These are phyloP conservation scores for Maudiozyma saulgeensis DNA, from an alignment of 805 yeast species.

Conservation along the genomic window DNA sequence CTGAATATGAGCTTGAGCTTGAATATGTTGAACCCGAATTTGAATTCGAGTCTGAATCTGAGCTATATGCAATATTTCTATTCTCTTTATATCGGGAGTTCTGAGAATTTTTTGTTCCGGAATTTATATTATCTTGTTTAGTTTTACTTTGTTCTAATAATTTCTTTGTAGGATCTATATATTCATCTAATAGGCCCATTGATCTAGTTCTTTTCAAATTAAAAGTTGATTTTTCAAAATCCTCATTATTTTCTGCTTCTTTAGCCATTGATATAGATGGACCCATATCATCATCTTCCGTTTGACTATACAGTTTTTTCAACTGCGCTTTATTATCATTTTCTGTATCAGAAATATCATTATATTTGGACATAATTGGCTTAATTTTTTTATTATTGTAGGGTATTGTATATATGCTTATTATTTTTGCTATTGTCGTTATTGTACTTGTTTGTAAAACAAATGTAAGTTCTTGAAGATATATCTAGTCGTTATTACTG, in stretches of 20 bases:
- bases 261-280: slow-evolving; percentile 42
- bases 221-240: slow-evolving; percentile 61
- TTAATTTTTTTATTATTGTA: background rate
- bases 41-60: background rate
- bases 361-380: background rate
- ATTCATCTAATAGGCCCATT: slow-evolving; percentile 69
- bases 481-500: too few species aligned
- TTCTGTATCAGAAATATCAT: background rate
- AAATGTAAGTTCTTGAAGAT: too few species aligned
- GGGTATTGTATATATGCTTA: too few species aligned
- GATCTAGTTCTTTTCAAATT: slow-evolving; percentile 74
- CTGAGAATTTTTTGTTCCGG: background rate
- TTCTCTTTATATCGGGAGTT: background rate
- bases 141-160: slow-evolving; percentile 19
- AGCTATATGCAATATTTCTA: background rate
- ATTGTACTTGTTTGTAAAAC: too few species aligned
- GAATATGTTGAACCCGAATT: background rate
- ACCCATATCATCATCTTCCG: slow-evolving; percentile 28
- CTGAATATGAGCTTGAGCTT: slow-evolving; percentile 1
- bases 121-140: slow-evolving; percentile 3
- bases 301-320: background rate
- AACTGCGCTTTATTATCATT: background rate
- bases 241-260: slow-evolving; percentile 61
- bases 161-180: slow-evolving; percentile 40
- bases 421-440: too few species aligned